A percentile compares a stretch with the other conserved stretches of the same genome.
These are phyloP conservation scores for Pelargonium fulgidum DNA, from an alignment of 441 rosid genomes.

Conservation along the genomic window DNA sequence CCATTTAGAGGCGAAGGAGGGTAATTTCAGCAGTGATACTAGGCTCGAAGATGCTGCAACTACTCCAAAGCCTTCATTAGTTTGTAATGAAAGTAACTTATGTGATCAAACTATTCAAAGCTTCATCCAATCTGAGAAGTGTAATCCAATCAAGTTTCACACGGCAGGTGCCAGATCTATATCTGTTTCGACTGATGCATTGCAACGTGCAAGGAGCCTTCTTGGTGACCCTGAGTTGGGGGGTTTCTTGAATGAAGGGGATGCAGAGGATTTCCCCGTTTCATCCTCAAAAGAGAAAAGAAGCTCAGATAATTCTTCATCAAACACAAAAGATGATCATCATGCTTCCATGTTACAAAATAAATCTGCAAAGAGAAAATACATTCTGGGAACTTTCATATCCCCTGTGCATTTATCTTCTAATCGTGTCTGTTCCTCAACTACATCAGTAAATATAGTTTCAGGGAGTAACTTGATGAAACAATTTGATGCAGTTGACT, in stretches of 20 bases:
- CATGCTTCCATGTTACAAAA: constrained; percentile 32
- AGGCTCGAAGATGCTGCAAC: constrained; percentile 16
- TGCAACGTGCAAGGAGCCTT: constrained; percentile 81
- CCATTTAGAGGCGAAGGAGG: constrained; percentile 19
- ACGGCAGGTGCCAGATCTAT: constrained; percentile 89
- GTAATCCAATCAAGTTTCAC: constrained; percentile 56
- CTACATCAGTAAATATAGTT: constrained; percentile 28
- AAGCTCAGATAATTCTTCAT: constrained; percentile 25
- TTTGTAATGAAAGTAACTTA: constrained; percentile 28
- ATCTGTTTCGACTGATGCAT: constrained; percentile 75
- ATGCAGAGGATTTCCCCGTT: constrained; percentile 30
- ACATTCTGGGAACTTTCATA: constrained; percentile 38
- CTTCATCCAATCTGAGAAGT: constrained; percentile 25
- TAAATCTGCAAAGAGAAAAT: constrained; percentile 35
- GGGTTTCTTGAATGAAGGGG: constrained; percentile 41
- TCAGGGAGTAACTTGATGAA: constrained; percentile 39
- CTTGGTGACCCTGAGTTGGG: constrained; percentile 89
- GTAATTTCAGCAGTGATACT: constrained; percentile 15
- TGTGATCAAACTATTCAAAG: constrained; percentile 24
- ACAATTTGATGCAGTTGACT: constrained; percentile 46
- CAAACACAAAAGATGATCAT: constrained; percentile 35
- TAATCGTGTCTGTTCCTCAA: constrained; percentile 29
- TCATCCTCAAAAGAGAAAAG: constrained; percentile 30
- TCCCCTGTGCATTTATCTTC: constrained; percentile 54
- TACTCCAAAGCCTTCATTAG: constrained; percentile 28